These are phyloP conservation scores for Myxozyma sirexii DNA, from an alignment of 805 yeast genomes.

Conservation along the genomic window DNA sequence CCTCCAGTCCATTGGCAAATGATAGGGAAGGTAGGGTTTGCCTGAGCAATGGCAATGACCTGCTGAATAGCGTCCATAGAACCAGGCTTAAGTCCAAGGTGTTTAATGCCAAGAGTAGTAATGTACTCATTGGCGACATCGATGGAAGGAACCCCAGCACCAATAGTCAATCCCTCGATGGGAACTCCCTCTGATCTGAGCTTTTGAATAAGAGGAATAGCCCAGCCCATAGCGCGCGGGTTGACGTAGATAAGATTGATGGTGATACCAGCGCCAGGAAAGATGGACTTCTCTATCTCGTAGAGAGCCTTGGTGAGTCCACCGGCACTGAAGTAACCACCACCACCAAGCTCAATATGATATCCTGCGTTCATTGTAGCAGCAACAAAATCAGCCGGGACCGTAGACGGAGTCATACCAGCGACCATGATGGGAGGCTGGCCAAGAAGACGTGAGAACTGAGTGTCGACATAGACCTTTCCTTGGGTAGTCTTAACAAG, in stretches of 20 bases:
- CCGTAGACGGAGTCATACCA: conserved; percentile 99
- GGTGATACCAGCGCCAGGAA: conserved; percentile 89
- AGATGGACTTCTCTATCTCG: conserved; percentile 65
- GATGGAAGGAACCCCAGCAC: conserved; percentile 99
- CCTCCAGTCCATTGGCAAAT: conserved; percentile 99
- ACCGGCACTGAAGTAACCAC: conserved; percentile 86
- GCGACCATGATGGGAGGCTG: conserved; percentile 97
- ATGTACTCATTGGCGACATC: conserved; percentile 98
- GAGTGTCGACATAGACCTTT: conserved; percentile 85
- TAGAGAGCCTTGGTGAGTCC: conserved; percentile 76
- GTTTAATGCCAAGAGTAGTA: conserved; percentile 86
- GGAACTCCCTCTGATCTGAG: conserved; percentile 93
- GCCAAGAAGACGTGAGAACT: conserved; percentile 87
- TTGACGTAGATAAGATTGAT: conserved; percentile 92
- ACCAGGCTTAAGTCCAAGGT: conserved; percentile 97
- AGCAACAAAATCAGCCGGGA: conserved; percentile 89
- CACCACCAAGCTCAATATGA: conserved; percentile 97
- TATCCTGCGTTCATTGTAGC: conserved; percentile 95
- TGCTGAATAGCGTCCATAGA: conserved; percentile 89
- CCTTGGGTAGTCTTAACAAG: conserved; percentile 67
- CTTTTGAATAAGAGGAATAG: conserved; percentile 89
- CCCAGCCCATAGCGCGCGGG: conserved; percentile 98
- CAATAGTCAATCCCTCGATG: conserved; percentile 91
- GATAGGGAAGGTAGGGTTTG: conserved; percentile 95
- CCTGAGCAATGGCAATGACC: conserved; percentile 86